Evolutionary conservation across 257 asterid species (phyloP).

Genomic region (Schizonepeta tenuifolia): DNA sequence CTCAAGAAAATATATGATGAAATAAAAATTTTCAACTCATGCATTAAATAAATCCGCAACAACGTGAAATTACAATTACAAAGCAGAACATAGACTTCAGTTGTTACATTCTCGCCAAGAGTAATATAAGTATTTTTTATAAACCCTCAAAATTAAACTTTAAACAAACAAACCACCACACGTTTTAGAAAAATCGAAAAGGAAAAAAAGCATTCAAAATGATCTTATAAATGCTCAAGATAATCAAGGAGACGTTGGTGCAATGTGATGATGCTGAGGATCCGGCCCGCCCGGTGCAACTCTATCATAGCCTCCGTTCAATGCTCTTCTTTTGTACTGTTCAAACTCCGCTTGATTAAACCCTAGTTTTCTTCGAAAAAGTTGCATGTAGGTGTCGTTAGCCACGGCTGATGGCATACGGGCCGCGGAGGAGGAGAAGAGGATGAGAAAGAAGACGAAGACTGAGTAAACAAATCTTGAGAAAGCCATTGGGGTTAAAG

Average conservation of each 20-base stretch:
- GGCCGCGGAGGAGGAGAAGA: conserved; percentile 29
- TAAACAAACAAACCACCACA: not conserved
- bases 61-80: not conserved
- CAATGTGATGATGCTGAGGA: conserved; percentile 45
- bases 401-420: conserved; percentile 28
- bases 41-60: not conserved
- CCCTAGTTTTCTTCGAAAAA: conserved; percentile 39
- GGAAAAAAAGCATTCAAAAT: not conserved
- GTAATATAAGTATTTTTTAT: too few relatives aligned
- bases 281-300: conserved; percentile 55
- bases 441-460: conserved; percentile 23
- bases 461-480: conserved; percentile 31
- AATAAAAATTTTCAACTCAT: not conserved
- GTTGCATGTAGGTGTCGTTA: not conserved
- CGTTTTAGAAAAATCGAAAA: not conserved
- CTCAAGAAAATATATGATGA: not conserved
- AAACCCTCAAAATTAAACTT: not conserved
- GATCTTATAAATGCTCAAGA: not conserved
- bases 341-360: conserved; percentile 31
- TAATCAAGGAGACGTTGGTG: conserved; percentile 34
- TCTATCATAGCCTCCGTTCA: conserved; percentile 25
- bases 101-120: too few relatives aligned
- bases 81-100: not conserved
- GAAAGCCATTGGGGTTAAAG: conserved; percentile 41
- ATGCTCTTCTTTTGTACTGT: conserved; percentile 30